phyloP scores from a whole-genome alignment of 345 rosid species.

The Theobroma cacao region DNA sequence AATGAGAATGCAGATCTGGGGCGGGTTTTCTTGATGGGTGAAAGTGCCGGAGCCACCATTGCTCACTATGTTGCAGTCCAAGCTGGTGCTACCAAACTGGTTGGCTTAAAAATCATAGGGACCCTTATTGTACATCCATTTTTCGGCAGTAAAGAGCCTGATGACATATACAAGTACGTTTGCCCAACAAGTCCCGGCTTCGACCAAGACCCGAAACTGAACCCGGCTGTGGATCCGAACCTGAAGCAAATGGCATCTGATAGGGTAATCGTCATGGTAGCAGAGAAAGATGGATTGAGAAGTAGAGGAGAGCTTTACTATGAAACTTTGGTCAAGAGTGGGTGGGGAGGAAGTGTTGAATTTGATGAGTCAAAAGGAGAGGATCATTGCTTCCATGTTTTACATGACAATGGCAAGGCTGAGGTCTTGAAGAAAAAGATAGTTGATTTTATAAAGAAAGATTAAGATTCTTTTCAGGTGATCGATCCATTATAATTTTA shows the following conservation, averaged over 20 bases:
- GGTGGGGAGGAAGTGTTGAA: conserved; percentile 30
- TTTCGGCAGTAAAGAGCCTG: conserved; percentile 26
- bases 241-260: conserved; percentile 21
- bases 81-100: conserved; percentile 25
- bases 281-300: conserved; percentile 35
- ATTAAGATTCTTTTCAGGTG: background rate
- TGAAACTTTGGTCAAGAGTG: conserved; percentile 29
- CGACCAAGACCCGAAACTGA: conserved; percentile 35
- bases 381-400: conserved; percentile 36
- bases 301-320: conserved; percentile 26
- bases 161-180: conserved; percentile 30
- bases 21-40: conserved; percentile 37
- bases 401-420: conserved; percentile 17
- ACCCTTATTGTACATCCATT: conserved; percentile 34
- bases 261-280: conserved; percentile 31
- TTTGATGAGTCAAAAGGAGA: conserved; percentile 30
- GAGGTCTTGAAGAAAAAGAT: conserved; percentile 19
- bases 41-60: conserved; percentile 54
- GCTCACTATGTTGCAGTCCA: conserved; percentile 36
- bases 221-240: conserved; percentile 29
- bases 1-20: conserved; percentile 33
- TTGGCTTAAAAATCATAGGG: conserved; percentile 31
- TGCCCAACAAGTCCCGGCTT: conserved; percentile 24
- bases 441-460: conserved; percentile 18
- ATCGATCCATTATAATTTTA: too few relatives aligned